Evolutionary conservation across 2,329 filamentous ascomycete genomes (phyloP), one percentile per base, ranked within the genome.

Genomic region (Cladorrhinum sp.): DNA sequence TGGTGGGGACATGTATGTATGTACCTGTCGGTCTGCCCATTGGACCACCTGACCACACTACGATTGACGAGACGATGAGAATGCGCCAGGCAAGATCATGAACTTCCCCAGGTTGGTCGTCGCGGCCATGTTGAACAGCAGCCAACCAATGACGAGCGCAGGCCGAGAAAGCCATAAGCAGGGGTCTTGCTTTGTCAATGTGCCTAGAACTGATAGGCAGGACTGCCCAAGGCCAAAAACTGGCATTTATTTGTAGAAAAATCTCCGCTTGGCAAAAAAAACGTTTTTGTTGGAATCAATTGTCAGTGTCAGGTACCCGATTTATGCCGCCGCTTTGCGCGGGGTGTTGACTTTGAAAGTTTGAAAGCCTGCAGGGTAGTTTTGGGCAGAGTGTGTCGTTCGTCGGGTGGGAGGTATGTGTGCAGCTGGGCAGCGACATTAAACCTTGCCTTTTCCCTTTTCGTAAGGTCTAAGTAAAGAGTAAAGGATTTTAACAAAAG

Each of bases 21-120:
- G 52, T 36, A 24, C 18, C 38, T 55, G 52, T 56, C 25, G 53
- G 53, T 49, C 25, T 56, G 53, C 24, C 36, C 53, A 56, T 45
- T 49, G 38, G 38, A 32, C 38, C 36, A 38, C 53, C 53, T 56
- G 53, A 55, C 53, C 23, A 23, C 16, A 55, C 52, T 6, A 55
- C 32, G 12, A 16, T 25, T 29, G 18, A 55, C 58, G 60, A 65
- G 62, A 56, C 61, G 67, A 65, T 54, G 64, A 67, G 65, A 66
- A 61, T 65, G 68, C 66, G 67, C 67, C 66, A 68, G 65, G 57
- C 61, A 67, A 62, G 59, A 58, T 58, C 57, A 65, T 32, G 57
- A 64, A 62, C 60, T 45, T 61, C 58, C 51, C 48, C 57, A 61
- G 58, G 57, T 60, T 60, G 51, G 22, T 55, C 60, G 59, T 61